These are phyloP conservation scores for Aphanoascus verrucosus DNA, from an alignment of 2,329 filamentous ascomycete species.

Conservation along the genomic window DNA sequence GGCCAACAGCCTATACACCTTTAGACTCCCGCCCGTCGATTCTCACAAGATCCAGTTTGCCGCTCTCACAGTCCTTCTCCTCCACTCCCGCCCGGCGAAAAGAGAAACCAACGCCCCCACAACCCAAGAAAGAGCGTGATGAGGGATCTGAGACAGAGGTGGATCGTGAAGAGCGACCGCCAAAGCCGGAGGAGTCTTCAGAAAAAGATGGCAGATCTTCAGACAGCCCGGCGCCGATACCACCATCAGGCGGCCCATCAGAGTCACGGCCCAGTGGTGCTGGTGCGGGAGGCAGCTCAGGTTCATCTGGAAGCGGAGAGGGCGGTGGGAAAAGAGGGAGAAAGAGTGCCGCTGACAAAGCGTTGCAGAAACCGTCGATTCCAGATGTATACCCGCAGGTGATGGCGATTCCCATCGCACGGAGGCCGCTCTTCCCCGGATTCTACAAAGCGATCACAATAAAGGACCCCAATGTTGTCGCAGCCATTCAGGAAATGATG, in stretches of 20 bases:
- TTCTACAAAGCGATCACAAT: conserved; percentile 99
- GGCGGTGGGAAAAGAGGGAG: conserved; percentile 45
- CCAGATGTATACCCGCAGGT: conserved; percentile 96
- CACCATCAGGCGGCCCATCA: conserved; percentile 25
- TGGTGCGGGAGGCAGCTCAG: conserved; percentile 30
- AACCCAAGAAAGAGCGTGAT: conserved; percentile 34
- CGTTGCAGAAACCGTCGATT: conserved; percentile 75
- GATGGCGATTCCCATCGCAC: conserved; percentile 90
- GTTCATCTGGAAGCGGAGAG: conserved; percentile 18
- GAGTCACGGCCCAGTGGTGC: conserved; percentile 41
- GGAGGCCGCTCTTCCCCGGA: conserved; percentile 85
- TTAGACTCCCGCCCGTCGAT: conserved; percentile 10
- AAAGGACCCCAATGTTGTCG: conserved; percentile 78
- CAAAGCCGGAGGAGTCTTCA: conserved; percentile 25
- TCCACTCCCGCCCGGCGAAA: conserved; percentile 42
- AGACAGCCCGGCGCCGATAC: conserved; percentile 38
- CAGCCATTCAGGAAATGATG: conserved; percentile 90
- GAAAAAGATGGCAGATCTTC: conserved; percentile 37
- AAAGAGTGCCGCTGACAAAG: conserved; percentile 57
- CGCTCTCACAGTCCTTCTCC: conserved; percentile 34
- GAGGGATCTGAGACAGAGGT: conserved; percentile 35
- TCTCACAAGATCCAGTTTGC: conserved; percentile 18
- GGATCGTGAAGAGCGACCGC: conserved; percentile 24
- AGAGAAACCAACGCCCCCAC: conserved; percentile 44
- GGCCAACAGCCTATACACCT: conserved; percentile 23